Conservation (phyloP, 1,284 basidiomycete genomes). For the Ganoderma lucidum region DNA sequence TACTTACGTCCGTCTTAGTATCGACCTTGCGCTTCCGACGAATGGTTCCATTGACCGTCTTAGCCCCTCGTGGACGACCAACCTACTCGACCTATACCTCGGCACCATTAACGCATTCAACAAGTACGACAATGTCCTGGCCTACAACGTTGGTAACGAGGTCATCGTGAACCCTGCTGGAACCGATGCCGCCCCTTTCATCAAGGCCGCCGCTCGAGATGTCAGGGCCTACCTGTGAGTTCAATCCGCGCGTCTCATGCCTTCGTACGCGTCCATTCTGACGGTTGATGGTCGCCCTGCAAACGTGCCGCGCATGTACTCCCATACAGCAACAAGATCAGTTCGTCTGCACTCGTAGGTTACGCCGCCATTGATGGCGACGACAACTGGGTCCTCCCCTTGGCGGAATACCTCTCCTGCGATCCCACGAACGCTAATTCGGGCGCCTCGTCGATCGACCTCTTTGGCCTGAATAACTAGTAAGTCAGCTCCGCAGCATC, state of each 20-base stretch:
- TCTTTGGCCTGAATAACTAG: constrained; percentile 88
- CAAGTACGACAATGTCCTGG: constrained; percentile 86
- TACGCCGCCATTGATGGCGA: constrained; percentile 89
- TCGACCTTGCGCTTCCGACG: constrained; percentile 85
- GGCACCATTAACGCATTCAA: constrained; percentile 81
- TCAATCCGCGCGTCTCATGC: background rate
- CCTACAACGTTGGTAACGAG: constrained; percentile 91
- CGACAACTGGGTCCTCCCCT: constrained; percentile 67
- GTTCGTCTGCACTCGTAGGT: constrained; percentile 76
- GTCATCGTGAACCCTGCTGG: constrained; percentile 69
- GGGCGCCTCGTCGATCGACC: constrained; percentile 75
- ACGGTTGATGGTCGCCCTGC: constrained; percentile 8
- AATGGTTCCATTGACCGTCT: constrained; percentile 88
- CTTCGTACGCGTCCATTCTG: background rate
- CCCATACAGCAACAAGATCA: constrained; percentile 64
- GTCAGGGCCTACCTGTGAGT: constrained; percentile 81
- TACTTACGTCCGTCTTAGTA: constrained; percentile 51
- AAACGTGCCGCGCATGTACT: constrained; percentile 13
- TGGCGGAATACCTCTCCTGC: constrained; percentile 87
- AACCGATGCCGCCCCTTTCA: constrained; percentile 77
- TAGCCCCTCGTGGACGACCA: constrained; percentile 83
- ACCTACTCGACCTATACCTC: constrained; percentile 83
- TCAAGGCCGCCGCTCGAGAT: constrained; percentile 93
- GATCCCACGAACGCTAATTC: constrained; percentile 62
- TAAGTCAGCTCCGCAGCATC: constrained; percentile 45